These are phyloP conservation scores for Strobilomyces confusus DNA, from an alignment of 768 basidiomycete genomes.

Conservation along the genomic window DNA sequence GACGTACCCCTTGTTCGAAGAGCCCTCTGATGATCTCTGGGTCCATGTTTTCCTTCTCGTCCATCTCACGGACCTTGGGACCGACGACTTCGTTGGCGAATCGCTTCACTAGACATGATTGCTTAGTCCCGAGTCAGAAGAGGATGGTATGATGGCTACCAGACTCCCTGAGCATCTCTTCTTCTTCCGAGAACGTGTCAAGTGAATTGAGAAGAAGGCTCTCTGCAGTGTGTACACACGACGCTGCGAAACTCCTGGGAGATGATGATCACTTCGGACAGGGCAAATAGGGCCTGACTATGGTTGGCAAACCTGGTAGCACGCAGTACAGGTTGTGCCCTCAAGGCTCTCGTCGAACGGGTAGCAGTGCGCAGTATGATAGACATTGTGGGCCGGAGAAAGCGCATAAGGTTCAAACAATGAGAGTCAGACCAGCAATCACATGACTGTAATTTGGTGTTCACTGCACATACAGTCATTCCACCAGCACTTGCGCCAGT, in stretches of 20 bases:
- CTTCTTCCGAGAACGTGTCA: conserved; percentile 88
- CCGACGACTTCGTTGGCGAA: conserved; percentile 88
- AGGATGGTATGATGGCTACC: conserved; percentile 45
- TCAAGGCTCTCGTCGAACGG: conserved; percentile 14
- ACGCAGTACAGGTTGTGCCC: not conserved
- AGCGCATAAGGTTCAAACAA: not conserved
- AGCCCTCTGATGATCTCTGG: conserved; percentile 78
- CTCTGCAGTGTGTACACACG: conserved; percentile 27
- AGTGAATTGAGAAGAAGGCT: conserved; percentile 51
- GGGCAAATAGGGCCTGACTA: not conserved
- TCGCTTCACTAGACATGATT: conserved; percentile 60
- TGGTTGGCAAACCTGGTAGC: conserved; percentile 17
- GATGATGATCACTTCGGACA: not conserved
- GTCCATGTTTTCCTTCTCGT: conserved; percentile 96
- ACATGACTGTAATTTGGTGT: too few species aligned
- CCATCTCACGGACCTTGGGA: conserved; percentile 95
- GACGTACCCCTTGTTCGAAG: conserved; percentile 89
- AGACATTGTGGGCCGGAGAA: not conserved
- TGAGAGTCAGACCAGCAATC: conserved; percentile 8
- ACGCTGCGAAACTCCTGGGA: conserved; percentile 24
- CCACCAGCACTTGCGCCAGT: too few species aligned
- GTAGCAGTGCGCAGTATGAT: conserved; percentile 24
- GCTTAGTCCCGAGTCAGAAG: conserved; percentile 1
- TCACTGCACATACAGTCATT: too few species aligned
- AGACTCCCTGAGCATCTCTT: conserved; percentile 87